phyloP scores from a whole-genome alignment of 108 stramenopile genomes.

The Cyclotella sp. region DNA sequence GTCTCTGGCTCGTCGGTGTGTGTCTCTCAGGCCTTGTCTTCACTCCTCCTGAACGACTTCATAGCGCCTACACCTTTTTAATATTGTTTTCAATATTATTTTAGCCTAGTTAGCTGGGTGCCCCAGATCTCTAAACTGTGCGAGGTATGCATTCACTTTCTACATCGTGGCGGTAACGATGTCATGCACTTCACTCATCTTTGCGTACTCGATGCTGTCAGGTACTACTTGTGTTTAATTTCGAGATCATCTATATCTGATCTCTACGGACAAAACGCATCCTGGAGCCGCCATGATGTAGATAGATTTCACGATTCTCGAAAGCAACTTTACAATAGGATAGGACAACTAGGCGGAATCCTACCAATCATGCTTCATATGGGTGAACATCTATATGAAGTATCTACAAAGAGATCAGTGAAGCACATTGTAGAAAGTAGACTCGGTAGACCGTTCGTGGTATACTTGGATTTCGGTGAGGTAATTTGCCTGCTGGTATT shows the following conservation, averaged over 20 bases:
- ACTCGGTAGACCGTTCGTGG: constrained; percentile 16
- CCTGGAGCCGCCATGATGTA: constrained; percentile 12
- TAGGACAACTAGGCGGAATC: constrained; percentile 13
- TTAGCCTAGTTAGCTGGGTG: neutral
- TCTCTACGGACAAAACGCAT: constrained; percentile 3
- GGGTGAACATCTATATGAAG: constrained; percentile 22
- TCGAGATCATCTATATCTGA: constrained; percentile 23
- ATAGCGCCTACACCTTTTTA: too few relatives aligned
- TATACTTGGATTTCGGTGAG: constrained; percentile 22
- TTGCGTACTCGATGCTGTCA: constrained; percentile 4
- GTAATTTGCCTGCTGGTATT: constrained; percentile 12
- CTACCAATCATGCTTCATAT: constrained; percentile 19
- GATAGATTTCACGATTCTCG: constrained; percentile 17
- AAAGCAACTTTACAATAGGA: constrained; percentile 2
- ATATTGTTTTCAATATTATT: too few relatives aligned
- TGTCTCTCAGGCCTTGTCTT: too few relatives aligned
- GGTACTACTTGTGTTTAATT: constrained; percentile 21
- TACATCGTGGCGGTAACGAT: neutral
- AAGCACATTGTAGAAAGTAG: constrained; percentile 25
- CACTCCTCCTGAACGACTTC: too few relatives aligned
- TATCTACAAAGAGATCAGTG: constrained; percentile 18
- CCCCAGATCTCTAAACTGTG: neutral
- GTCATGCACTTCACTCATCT: neutral
- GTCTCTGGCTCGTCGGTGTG: neutral
- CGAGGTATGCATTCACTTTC: neutral